Conservation (phyloP, 805 yeast species). For the Saccharomycopsis guyanensis region DNA sequence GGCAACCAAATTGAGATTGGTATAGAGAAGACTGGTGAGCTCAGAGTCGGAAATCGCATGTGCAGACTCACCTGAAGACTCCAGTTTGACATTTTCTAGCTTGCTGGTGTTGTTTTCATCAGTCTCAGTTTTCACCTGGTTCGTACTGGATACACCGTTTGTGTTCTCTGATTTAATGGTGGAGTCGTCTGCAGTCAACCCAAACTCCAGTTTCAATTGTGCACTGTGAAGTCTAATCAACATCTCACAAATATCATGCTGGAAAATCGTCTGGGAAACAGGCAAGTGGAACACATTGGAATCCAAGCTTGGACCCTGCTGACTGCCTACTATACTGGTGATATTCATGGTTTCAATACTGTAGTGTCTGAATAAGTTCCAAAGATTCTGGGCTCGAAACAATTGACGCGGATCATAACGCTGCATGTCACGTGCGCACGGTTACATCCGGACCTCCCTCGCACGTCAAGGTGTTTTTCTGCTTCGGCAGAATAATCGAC, state of each 20-base stretch:
- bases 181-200: background rate
- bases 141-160: no score
- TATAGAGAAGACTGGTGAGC: slow-evolving; percentile 10
- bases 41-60: slow-evolving; percentile 3
- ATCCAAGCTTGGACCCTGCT: no score
- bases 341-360: background rate
- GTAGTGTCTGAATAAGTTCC: background rate
- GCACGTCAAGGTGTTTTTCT: no score
- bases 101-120: background rate
- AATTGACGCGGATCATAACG: no score
- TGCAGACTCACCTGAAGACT: background rate
- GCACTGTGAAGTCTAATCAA: slow-evolving; percentile 13
- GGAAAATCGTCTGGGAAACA: slow-evolving; percentile 6
- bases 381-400: no score
- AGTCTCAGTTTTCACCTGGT: background rate
- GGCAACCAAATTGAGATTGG: slow-evolving; percentile 21
- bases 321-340: no score
- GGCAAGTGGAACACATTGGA: slow-evolving; percentile 15
- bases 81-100: background rate
- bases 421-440: no score
- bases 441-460: no score
- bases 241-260: slow-evolving; percentile 15
- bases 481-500: no score
- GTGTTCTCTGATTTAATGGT: no score
- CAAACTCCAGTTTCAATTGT: slow-evolving; percentile 9